Evolutionary conservation across 2,329 filamentous ascomycete genomes (phyloP), one percentile per base, ranked within the genome.

Genomic region (Aspergillus sp.): DNA sequence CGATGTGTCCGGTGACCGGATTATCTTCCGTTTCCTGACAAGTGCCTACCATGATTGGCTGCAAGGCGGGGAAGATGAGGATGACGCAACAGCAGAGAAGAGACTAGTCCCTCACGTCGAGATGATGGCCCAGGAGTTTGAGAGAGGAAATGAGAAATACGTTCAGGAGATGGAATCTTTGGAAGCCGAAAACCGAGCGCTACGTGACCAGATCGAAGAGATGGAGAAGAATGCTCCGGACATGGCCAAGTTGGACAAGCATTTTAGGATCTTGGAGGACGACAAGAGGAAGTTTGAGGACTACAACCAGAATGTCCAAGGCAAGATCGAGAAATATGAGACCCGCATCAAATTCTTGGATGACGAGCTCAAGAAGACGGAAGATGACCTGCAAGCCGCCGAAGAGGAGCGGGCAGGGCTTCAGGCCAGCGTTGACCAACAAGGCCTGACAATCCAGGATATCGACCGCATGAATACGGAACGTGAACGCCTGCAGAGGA

Each of bases 391-490:
- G 36, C 84, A 86, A 60, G 90, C 91, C 68, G 90, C 90, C 0
- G 93, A 98, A 65, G 88, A 90, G 15, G 95, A 99, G 75, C 87
- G 92, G 63, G 81, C 86, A 44, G 84, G 84, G 30, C 83, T 99
- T 8, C 94, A 98, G 74, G 88, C 89, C 61, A 88, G 90, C 30
- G 92, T 99, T 27, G 95, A 98, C 75, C 88, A 90, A 68, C 92
- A 96, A 73, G 95, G 95, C 2, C 93, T 99, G 74, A 96, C 92
- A 70, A 96, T 97, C 78, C 90, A 95, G 78, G 95, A 99, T 84
- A 98, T 99, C 73, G 95, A 99, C 83, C 92, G 95, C 76, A 97
- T 99, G 94, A 96, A 92, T 68, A 89, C 91, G 38, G 95, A 99
- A 75, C 88, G 93, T 56, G 95, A 99, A 71, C 88, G 95, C 50